Conservation (phyloP, 805 yeast species). For the Ogataea dorogensis region DNA sequence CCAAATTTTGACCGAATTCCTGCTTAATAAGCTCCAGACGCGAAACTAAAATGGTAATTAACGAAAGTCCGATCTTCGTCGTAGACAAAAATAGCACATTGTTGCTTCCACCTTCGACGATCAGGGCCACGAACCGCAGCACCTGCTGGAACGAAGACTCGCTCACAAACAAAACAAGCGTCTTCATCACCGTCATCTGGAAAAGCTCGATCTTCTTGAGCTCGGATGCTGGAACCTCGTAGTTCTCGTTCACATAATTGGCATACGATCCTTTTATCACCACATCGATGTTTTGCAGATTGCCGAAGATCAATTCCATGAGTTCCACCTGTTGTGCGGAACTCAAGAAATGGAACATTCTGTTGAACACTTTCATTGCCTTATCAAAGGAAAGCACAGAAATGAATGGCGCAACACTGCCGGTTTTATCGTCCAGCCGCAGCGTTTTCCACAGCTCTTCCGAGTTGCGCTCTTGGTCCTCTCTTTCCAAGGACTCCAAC, state of each 20-base stretch:
- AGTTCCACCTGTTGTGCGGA: conserved; percentile 75
- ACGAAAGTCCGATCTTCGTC: conserved; percentile 77
- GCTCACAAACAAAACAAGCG: conserved; percentile 77
- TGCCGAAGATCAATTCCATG: conserved; percentile 74
- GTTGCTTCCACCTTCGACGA: conserved; percentile 57
- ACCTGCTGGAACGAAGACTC: conserved; percentile 80
- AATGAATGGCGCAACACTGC: conserved; percentile 74
- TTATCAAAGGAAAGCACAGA: conserved; percentile 81
- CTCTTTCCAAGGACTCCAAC: conserved; percentile 73
- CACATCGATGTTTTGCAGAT: conserved; percentile 75
- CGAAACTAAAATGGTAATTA: conserved; percentile 85
- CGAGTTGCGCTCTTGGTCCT: conserved; percentile 45
- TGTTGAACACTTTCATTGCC: conserved; percentile 84
- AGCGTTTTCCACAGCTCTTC: conserved; percentile 72
- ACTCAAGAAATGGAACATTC: conserved; percentile 79
- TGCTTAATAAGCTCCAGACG: conserved; percentile 91
- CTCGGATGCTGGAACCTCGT: conserved; percentile 52
- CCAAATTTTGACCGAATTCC: conserved; percentile 52
- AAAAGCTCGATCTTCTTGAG: conserved; percentile 69
- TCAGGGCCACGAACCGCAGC: conserved; percentile 66
- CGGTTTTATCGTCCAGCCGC: conserved; percentile 63
- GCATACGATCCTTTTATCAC: conserved; percentile 77
- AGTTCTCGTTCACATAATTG: conserved; percentile 44
- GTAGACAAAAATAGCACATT: conserved; percentile 67
- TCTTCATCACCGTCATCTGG: conserved; percentile 77